Base-by-base conservation (phyloP, 495 filamentous ascomycete species). In the Parathielavia appendiculata region DNA sequence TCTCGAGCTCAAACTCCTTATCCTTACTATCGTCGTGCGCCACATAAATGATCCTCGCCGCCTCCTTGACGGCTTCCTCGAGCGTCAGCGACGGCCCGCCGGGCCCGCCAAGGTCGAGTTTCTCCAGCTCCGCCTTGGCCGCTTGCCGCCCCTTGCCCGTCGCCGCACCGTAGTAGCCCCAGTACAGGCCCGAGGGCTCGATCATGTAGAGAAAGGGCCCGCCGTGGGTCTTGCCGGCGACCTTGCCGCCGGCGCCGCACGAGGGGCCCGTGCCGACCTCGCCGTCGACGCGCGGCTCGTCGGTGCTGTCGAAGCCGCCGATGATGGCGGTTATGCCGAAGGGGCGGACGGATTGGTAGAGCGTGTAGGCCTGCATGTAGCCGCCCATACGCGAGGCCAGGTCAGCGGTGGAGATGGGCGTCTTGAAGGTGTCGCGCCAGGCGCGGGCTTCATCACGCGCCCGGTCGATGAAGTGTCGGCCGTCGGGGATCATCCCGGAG, bases 1-100 rank as follows among this genome's bases (percentile, higher is more conserved):
- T 96, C 79, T 98, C 93, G 36, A 98, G 77, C 81, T 98, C 95
- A 64, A 97, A 97, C 35, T 98, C 95, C 78, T 97, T 98, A 74
- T 98, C 93, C 69, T 86, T 85, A 81, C 89, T 96, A 68, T 98
- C 93, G 69, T 96, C 91, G 71, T 98, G 93, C 49, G 93, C 91
- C 51, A 95, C 83, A 72, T 96, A 92, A 72, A 98, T 96, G 65
- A 98, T 97, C 44, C 90, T 79, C 55, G 93, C 93, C 19, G 93
- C 93, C 77, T 97, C 91, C 78, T 95, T 97, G 62, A 97, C 91
- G 34, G 86, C 93, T 68, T 96, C 85, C 64, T 84, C 75, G 17
- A 98, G 79, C 53, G 84, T 89, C n/a, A 97, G 76, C 35, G 41
- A n/a, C 6, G 48, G 47, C 13, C 50, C 56, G 50, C 58, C 63